Percentiles rank a stretch among this genome's conserved stretches.
Evolutionary conservation across 2,329 filamentous ascomycete genomes (phyloP).

Genomic region (Clarireedia hainanense): DNA sequence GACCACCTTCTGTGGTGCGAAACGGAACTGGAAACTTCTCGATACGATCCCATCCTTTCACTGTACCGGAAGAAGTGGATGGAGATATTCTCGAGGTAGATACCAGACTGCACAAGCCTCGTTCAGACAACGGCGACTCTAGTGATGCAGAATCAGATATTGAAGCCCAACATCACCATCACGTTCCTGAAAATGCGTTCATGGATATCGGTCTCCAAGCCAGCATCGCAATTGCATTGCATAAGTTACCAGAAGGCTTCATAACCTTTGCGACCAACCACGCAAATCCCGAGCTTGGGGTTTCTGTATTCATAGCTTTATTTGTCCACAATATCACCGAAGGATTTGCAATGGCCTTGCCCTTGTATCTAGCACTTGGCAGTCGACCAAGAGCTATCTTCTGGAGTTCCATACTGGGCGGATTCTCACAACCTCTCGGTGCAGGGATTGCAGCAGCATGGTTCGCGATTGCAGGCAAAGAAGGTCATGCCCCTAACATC

Average conservation of each 20-base stretch:
- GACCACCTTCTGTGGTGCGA: constrained; percentile 10
- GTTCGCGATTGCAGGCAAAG: constrained; percentile 63
- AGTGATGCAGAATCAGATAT: constrained; percentile 19
- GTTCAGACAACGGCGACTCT: constrained; percentile 6
- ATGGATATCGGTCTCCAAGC: constrained; percentile 94
- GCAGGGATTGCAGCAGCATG: constrained; percentile 77
- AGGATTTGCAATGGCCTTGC: constrained; percentile 88
- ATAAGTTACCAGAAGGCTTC: constrained; percentile 85
- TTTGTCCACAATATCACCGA: constrained; percentile 99
- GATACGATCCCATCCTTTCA: background rate
- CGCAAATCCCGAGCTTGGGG: constrained; percentile 78
- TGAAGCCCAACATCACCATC: constrained; percentile 65
- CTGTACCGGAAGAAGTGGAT: constrained; percentile 2
- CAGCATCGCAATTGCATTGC: constrained; percentile 85
- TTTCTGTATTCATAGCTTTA: constrained; percentile 88
- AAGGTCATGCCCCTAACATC: constrained; percentile 42
- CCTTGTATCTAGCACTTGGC: constrained; percentile 82
- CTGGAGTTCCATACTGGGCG: constrained; percentile 77
- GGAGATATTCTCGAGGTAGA: background rate
- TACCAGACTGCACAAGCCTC: constrained; percentile 4
- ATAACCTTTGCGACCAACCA: constrained; percentile 97
- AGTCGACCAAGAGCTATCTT: constrained; percentile 75
- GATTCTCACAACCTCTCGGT: constrained; percentile 78
- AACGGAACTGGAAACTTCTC: constrained; percentile 12
- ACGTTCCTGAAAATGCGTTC: constrained; percentile 90